Conservation (phyloP, 192 early-diverging fungal genomes). For the Coemansia sp. region DNA sequence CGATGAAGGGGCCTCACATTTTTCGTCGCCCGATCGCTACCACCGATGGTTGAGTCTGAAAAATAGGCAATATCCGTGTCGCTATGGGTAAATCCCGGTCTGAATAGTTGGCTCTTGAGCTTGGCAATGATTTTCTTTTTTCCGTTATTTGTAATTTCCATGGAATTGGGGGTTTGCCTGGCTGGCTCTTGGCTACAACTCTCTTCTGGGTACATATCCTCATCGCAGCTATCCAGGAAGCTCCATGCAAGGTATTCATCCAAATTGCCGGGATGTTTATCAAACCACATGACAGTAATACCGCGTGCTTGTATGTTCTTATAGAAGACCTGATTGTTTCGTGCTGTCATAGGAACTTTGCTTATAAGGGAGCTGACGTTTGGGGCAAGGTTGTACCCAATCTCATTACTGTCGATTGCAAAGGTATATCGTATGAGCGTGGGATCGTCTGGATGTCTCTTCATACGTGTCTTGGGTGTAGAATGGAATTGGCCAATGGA, state of each 20-base stretch:
- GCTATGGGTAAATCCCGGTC: slow-evolving; percentile 2
- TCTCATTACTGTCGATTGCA: slow-evolving; percentile 27
- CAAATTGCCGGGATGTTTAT: slow-evolving; percentile 26
- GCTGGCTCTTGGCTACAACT: not conserved
- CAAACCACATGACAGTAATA: slow-evolving; percentile 50
- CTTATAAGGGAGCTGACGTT: slow-evolving; percentile 51
- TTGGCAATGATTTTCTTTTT: not conserved
- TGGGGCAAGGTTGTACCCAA: slow-evolving; percentile 45
- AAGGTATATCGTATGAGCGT: slow-evolving; percentile 36
- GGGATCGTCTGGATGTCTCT: slow-evolving; percentile 22
- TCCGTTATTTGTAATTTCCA: not conserved
- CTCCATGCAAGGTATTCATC: slow-evolving; percentile 34
- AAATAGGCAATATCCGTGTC: not conserved
- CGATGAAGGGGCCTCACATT: slow-evolving; percentile 4
- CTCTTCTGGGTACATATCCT: not conserved
- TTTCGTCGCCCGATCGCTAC: not conserved
- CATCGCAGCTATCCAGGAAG: slow-evolving; percentile 23
- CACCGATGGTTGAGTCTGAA: not conserved
- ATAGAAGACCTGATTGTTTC: slow-evolving; percentile 39
- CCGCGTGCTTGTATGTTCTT: slow-evolving; percentile 24
- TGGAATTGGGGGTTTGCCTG: not conserved
- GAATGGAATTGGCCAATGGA: slow-evolving; percentile 18
- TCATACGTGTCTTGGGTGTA: slow-evolving; percentile 18
- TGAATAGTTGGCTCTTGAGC: not conserved
- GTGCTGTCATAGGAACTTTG: slow-evolving; percentile 19